Evolutionary conservation across 495 filamentous ascomycete species (phyloP), one percentile per base, ranked within the genome.

Genomic region (Darksidea phi): DNA sequence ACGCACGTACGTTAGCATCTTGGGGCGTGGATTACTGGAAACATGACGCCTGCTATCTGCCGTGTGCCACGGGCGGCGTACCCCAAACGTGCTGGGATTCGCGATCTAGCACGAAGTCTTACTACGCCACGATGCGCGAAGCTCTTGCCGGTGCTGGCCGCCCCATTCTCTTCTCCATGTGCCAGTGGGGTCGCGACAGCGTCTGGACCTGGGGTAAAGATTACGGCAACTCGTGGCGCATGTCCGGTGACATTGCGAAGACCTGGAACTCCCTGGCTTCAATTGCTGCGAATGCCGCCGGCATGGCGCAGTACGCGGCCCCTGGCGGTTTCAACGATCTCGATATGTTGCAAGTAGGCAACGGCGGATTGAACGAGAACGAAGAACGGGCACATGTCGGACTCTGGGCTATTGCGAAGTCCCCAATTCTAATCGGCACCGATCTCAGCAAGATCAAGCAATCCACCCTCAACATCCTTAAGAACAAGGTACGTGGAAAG

Each of bases 391-490:
- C 79, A 0, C 83, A 85, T 67, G 83, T 85, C 58, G 76, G 76
- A 1, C 66, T 85, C 45, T 85, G 82, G 82, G 79, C 79, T 45
- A 79, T 82, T 25, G 66, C 79, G 54, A 85, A 84, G 67, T 81
- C 78, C 13, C 80, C 82, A 0, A 71, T 85, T 6, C 70, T 78
- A 20, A 80, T 86, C 37, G 80, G 81, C 0, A 79, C 72, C 0
- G 76, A 76, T 25, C 67, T 82, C 24, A 65, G 57, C 28, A 67
- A 68, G 1, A 75, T 83, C 10, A 50, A 54, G 17, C 55, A 61
- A 7, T 66, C 54, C 0, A 74, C 75, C 0, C 63, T 81, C 26
- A 62, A 64, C 1, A 74, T 82, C 17, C 57, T 82, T 13, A 74
- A 63, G 12, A 83, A 83, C 58, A 60, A 60, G 36, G 48, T 53